A percentile compares a stretch with the other conserved stretches of the same genome.
phyloP scores from a whole-genome alignment of 1,284 basidiomycete species.

The Pseudozyma hubeiensis region DNA sequence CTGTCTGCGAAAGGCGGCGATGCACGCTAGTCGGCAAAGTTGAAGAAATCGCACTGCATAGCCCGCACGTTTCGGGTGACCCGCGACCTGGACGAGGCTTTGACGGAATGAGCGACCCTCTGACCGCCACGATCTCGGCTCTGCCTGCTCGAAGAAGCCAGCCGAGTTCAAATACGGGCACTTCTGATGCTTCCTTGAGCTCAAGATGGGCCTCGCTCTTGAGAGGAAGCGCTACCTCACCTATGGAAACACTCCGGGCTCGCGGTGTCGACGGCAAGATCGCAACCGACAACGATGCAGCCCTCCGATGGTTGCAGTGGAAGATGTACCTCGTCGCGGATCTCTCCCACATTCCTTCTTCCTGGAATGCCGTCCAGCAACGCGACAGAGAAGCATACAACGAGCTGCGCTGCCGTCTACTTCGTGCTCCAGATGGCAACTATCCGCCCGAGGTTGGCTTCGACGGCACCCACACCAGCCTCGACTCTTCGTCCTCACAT shows the following conservation, averaged over 20 bases:
- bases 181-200: slow-evolving; percentile 14
- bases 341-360: slow-evolving; percentile 43
- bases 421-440: slow-evolving; percentile 53
- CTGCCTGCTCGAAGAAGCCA: slow-evolving; percentile 6
- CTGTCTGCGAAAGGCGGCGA: not conserved
- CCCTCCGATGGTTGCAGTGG: slow-evolving; percentile 52
- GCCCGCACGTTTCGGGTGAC: not conserved
- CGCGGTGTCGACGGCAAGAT: slow-evolving; percentile 30
- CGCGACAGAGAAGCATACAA: slow-evolving; percentile 45
- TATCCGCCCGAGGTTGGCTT: slow-evolving; percentile 52
- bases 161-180: not conserved
- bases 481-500: not conserved
- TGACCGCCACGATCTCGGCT: slow-evolving; percentile 26
- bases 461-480: slow-evolving; percentile 24
- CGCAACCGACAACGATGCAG: slow-evolving; percentile 13
- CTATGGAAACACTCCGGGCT: slow-evolving; percentile 20
- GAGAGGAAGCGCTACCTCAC: slow-evolving; percentile 6
- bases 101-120: slow-evolving; percentile 29
- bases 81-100: not conserved
- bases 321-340: slow-evolving; percentile 46
- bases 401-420: slow-evolving; percentile 32
- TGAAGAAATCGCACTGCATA: not conserved
- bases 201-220: slow-evolving; percentile 19
- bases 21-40: not conserved
- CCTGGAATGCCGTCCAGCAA: slow-evolving; percentile 37